Percentiles rank a stretch among this genome's conserved stretches.
Conservation (phyloP, 257 asterid genomes). For the Solanum rostratum region DNA sequence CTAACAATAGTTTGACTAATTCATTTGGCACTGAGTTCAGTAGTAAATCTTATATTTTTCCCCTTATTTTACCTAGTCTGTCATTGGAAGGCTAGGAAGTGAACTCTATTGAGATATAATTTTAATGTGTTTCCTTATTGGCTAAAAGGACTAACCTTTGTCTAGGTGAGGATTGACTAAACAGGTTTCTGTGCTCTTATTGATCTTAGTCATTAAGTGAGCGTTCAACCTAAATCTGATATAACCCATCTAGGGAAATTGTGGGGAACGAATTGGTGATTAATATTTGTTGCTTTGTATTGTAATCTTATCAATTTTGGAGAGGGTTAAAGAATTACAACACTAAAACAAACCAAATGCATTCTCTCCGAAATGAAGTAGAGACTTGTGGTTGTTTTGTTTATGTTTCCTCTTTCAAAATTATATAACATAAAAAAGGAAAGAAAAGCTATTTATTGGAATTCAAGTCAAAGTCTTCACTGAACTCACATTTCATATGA, state of each 20-base stretch:
- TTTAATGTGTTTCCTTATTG: background rate
- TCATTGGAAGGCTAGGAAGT: background rate
- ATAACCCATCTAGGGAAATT: background rate
- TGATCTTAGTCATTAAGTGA: background rate
- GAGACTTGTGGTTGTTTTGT: background rate
- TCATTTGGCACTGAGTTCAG: background rate
- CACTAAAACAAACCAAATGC: background rate
- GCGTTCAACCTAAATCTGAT: background rate
- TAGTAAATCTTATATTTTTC: background rate
- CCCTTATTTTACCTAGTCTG: background rate
- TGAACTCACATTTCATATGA: background rate
- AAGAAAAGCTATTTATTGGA: background rate
- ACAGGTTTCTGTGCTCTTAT: background rate
- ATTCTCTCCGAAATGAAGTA: background rate
- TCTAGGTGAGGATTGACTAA: background rate
- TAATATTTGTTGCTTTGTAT: background rate
- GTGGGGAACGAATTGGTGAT: background rate
- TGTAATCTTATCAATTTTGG: background rate
- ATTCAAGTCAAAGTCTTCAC: background rate
- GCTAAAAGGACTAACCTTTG: background rate
- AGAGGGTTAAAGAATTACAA: background rate
- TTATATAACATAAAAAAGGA: background rate
- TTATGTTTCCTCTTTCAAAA: background rate
- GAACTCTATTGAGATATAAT: background rate
- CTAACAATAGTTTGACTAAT: background rate